phyloP scores from a whole-genome alignment of 345 rosid genomes.

The Salix brachista region DNA sequence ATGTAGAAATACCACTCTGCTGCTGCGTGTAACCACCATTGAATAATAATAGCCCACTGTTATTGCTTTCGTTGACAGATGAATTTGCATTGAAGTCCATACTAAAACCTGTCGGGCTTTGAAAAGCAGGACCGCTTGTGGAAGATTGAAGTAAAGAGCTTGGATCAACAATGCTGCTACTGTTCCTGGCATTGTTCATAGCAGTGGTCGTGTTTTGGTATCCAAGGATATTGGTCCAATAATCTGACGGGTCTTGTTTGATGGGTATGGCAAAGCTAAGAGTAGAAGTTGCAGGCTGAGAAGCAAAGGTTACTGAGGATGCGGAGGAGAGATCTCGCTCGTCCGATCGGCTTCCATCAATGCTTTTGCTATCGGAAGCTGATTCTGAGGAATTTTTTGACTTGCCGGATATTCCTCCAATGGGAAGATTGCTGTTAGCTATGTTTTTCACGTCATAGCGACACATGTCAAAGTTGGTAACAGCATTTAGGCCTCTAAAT shows the following conservation, averaged over 20 bases:
- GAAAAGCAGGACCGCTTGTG: conserved; percentile 13
- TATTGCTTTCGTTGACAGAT: conserved; percentile 20
- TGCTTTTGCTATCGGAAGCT: conserved; percentile 42
- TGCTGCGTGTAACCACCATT: conserved; percentile 36
- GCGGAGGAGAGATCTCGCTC: conserved; percentile 44
- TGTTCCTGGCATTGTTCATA: conserved; percentile 13
- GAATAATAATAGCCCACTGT: conserved; percentile 16
- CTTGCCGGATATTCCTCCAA: conserved; percentile 55
- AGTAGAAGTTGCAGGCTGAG: conserved; percentile 28
- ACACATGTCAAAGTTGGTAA: conserved; percentile 88
- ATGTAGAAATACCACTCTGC: not conserved
- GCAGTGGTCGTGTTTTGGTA: not conserved
- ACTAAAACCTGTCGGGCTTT: conserved; percentile 15
- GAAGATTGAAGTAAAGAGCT: conserved; percentile 11
- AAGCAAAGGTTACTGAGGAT: conserved; percentile 42
- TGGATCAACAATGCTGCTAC: conserved; percentile 4
- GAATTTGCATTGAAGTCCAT: conserved; percentile 31
- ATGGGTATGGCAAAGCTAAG: conserved; percentile 43
- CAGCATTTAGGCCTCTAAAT: conserved; percentile 83
- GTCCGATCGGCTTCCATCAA: conserved; percentile 34
- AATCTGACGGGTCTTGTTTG: conserved; percentile 55
- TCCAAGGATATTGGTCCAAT: conserved; percentile 60
- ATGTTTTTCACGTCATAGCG: conserved; percentile 91
- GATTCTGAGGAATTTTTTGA: conserved; percentile 46
- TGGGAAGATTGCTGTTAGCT: conserved; percentile 74